These are phyloP conservation scores for Tympanopsis confertula DNA, from an alignment of 2,329 filamentous ascomycete species.

Conservation along the genomic window DNA sequence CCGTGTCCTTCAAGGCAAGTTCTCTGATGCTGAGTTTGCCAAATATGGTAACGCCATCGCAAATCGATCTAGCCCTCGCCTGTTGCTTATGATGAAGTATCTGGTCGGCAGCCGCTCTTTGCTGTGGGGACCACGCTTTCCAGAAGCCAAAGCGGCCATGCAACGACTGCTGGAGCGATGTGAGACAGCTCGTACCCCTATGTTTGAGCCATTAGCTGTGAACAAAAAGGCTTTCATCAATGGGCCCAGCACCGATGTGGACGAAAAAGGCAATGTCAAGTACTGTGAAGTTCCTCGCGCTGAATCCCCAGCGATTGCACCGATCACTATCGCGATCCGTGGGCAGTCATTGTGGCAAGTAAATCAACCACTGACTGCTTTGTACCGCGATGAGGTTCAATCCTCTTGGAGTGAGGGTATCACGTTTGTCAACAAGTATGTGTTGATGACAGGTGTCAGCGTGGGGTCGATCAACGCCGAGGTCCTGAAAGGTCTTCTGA, in stretches of 20 bases:
- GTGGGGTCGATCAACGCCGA: constrained; percentile 96
- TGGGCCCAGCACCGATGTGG: constrained; percentile 82
- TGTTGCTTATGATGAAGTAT: constrained; percentile 98
- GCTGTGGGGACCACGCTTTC: constrained; percentile 89
- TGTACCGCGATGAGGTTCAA: constrained; percentile 86
- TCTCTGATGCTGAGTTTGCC: constrained; percentile 92
- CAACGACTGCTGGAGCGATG: constrained; percentile 98
- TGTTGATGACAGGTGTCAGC: constrained; percentile 94
- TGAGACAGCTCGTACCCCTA: constrained; percentile 78
- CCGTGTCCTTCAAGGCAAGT: constrained; percentile 95
- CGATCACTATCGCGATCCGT: constrained; percentile 98
- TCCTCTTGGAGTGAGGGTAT: constrained; percentile 78
- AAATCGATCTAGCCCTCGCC: constrained; percentile 92
- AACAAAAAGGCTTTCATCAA: constrained; percentile 96
- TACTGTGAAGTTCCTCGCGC: constrained; percentile 79
- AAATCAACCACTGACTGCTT: constrained; percentile 86
- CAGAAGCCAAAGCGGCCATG: constrained; percentile 91
- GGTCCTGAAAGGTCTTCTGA: constrained; percentile 88
- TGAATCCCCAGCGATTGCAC: constrained; percentile 92
- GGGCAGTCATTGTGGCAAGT: constrained; percentile 95
- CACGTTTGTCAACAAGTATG: constrained; percentile 88
- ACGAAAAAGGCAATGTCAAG: constrained; percentile 80
- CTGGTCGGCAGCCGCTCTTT: constrained; percentile 98
- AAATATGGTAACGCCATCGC: constrained; percentile 98
- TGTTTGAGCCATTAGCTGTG: constrained; percentile 71